phyloP scores from a whole-genome alignment of 1,284 basidiomycete genomes.

The Trichosporon ovoides region DNA sequence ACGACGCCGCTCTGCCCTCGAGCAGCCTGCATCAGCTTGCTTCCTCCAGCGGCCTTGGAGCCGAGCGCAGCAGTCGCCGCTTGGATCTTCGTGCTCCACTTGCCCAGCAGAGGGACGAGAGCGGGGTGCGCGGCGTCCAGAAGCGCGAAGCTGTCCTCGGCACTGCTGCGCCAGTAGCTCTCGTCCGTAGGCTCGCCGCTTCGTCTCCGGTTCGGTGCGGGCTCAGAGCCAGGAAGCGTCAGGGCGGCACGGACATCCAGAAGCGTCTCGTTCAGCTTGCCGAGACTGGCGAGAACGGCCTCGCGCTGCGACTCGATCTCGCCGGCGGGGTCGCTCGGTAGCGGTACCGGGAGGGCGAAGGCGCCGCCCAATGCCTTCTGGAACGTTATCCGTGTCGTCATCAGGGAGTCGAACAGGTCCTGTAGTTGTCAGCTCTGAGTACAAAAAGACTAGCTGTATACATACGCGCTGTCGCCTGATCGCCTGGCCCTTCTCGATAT shows the following conservation, averaged over 20 bases:
- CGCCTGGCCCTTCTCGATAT: slow-evolving; percentile 65
- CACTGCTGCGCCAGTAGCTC: slow-evolving; percentile 35
- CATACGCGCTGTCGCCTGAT: slow-evolving; percentile 75
- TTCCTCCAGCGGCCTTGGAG: slow-evolving; percentile 37
- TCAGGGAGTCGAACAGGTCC: slow-evolving; percentile 74
- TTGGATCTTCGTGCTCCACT: slow-evolving; percentile 91
- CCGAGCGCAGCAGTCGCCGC: slow-evolving; percentile 61
- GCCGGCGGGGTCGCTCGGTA: slow-evolving; percentile 27
- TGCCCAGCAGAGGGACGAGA: slow-evolving; percentile 69
- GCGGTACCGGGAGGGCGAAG: slow-evolving; percentile 12
- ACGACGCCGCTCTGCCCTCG: slow-evolving; percentile 47
- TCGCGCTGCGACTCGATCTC: slow-evolving; percentile 26
- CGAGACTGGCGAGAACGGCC: slow-evolving; percentile 34
- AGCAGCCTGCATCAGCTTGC: slow-evolving; percentile 61
- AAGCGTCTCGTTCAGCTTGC: slow-evolving; percentile 47
- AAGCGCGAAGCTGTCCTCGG: slow-evolving; percentile 33
- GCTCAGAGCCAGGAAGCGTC: slow-evolving; percentile 26
- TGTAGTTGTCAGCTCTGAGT: slow-evolving; percentile 39
- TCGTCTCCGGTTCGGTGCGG: slow-evolving; percentile 10
- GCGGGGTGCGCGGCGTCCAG: slow-evolving; percentile 60
- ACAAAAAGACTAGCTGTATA: slow-evolving; percentile 13
- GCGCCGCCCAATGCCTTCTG: slow-evolving; percentile 69
- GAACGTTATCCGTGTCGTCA: slow-evolving; percentile 82
- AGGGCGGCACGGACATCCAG: slow-evolving; percentile 61
- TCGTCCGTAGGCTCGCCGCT: slow-evolving; percentile 18